Conservation (phyloP, 2,329 filamentous ascomycete species). For the Lecanicillium sp. region DNA sequence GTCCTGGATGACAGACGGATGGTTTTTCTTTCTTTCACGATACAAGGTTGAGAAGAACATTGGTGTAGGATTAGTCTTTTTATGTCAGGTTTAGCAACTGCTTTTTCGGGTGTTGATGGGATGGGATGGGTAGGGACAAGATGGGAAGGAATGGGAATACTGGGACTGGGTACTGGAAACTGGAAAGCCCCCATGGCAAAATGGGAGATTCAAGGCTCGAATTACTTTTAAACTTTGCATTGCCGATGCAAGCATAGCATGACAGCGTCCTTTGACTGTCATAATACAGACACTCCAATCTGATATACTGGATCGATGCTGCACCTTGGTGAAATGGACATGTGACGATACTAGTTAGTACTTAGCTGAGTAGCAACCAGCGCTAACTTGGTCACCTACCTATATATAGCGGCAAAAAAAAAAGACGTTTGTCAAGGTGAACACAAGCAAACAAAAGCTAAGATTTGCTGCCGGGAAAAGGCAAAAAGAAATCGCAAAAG, state of each 20-base stretch:
- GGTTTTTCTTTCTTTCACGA: background rate
- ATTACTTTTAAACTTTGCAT: background rate
- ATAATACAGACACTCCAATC: conserved; percentile 7
- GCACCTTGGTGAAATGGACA: too few species aligned
- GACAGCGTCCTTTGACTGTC: background rate
- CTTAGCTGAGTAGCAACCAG: too few species aligned
- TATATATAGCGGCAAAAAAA: too few species aligned
- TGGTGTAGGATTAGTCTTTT: conserved; percentile 3
- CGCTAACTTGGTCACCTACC: too few species aligned
- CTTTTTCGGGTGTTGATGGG: conserved; percentile 5
- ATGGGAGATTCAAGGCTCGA: background rate
- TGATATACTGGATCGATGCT: too few species aligned
- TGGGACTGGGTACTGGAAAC: conserved; percentile 4
- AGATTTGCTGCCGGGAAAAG: background rate
- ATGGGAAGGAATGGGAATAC: conserved; percentile 5
- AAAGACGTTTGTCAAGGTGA: too few species aligned
- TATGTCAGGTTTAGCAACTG: conserved; percentile 4
- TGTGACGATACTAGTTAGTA: too few species aligned
- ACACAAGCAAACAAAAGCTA: too few species aligned
- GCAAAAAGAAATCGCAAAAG: conserved; percentile 1
- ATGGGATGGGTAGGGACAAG: conserved; percentile 2
- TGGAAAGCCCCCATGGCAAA: conserved; percentile 9
- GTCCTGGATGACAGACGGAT: background rate
- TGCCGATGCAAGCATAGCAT: background rate
- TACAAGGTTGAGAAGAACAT: background rate